phyloP scores from a whole-genome alignment of 2,329 filamentous ascomycete species.

The Coniella vitis region DNA sequence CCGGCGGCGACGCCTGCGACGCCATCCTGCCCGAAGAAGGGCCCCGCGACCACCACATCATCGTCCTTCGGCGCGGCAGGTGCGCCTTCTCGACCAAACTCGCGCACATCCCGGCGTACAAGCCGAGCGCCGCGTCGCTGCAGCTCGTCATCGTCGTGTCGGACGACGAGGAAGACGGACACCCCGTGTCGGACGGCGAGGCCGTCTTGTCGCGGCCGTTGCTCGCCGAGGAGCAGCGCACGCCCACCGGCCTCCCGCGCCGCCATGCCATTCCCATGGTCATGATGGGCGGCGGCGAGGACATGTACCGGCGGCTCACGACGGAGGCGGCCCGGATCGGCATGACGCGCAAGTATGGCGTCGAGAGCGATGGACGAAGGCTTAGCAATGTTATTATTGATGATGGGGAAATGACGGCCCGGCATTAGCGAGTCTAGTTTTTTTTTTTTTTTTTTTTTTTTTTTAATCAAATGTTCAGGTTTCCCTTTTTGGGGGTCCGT shows the following conservation, averaged over 20 bases:
- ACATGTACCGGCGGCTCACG: constrained; percentile 56
- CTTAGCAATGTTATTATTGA: constrained; percentile 72
- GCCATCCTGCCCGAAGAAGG: constrained; percentile 41
- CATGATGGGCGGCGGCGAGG: constrained; percentile 68
- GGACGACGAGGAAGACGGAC: constrained; percentile 41
- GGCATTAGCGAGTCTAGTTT: background rate
- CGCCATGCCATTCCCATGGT: constrained; percentile 73
- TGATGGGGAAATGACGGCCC: constrained; percentile 24
- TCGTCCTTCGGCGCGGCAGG: constrained; percentile 73
- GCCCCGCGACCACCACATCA: constrained; percentile 59
- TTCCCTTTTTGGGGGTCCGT: too few relatives aligned
- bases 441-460: too few relatives aligned
- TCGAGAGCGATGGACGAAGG: constrained; percentile 72
- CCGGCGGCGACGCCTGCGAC: constrained; percentile 64
- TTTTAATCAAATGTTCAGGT: too few relatives aligned
- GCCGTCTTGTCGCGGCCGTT: constrained; percentile 49
- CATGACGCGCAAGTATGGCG: constrained; percentile 68
- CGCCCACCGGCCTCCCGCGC: constrained; percentile 60
- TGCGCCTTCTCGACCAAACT: constrained; percentile 84
- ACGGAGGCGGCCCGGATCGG: constrained; percentile 59
- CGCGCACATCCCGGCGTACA: constrained; percentile 72
- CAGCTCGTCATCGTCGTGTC: constrained; percentile 78
- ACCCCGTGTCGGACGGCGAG: constrained; percentile 23
- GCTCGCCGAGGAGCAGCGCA: constrained; percentile 67
- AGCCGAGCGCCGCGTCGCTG: constrained; percentile 52